Conservation (phyloP, 2,329 filamentous ascomycete species). For the Scolecobasidium constrictum region DNA sequence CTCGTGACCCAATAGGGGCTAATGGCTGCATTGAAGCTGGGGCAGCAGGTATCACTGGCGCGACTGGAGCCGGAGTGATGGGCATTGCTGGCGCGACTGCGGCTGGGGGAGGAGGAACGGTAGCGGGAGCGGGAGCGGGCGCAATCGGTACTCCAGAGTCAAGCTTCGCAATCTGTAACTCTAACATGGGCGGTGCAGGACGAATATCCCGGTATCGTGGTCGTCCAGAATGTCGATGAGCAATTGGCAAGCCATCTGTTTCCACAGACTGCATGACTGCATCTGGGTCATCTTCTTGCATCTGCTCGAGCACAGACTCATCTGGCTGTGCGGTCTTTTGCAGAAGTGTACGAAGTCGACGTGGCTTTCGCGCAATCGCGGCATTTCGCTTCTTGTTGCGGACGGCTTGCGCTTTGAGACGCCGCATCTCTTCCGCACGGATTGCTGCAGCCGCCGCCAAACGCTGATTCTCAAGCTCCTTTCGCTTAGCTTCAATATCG, state of each 20-base stretch:
- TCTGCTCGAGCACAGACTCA: not conserved
- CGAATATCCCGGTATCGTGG: not conserved
- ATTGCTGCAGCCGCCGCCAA: not conserved
- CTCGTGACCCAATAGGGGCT: too few species aligned
- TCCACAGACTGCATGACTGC: not conserved
- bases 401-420: not conserved
- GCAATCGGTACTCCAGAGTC: too few species aligned
- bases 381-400: not conserved
- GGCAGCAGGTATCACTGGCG: too few species aligned
- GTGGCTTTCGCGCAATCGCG: not conserved
- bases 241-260: not conserved
- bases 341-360: not conserved
- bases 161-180: too few species aligned
- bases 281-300: not conserved
- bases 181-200: not conserved
- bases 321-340: not conserved
- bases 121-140: too few species aligned
- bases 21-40: too few species aligned
- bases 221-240: not conserved
- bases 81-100: too few species aligned
- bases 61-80: too few species aligned
- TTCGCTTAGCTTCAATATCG: not conserved
- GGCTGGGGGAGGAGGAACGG: too few species aligned
- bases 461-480: not conserved
- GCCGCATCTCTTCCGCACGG: not conserved